Base-by-base conservation (phyloP, 176 grass and related monocot genomes). In the Tillandsia leiboldiana region DNA sequence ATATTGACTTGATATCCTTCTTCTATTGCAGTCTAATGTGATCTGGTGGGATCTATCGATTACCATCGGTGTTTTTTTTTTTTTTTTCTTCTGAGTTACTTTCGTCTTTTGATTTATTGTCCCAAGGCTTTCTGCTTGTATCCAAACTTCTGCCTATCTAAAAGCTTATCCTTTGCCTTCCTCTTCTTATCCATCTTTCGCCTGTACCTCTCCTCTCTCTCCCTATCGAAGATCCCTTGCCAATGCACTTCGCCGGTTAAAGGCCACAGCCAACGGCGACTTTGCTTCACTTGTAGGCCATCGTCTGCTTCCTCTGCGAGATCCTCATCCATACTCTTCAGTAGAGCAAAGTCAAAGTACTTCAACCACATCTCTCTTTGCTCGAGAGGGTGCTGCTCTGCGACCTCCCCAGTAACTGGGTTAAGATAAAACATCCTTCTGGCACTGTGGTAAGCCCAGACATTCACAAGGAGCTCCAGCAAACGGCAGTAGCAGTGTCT, bases 281-380 rank as follows among this genome's bases (percentile, higher is more conserved):
- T 71, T 49, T 73, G 72, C 71, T 86, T 42, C 33, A 42, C 33
- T 42, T 42, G 68, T 82, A 90, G 83, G 62, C 79, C 81, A 74
- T 99, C 94, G 79, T 93, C 89, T 8, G 94, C 89, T 85, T 93
- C 84, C 79, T 99, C 94, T 58, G 89, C 94, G 61, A 92, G 82
- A 86, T 99, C 94, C 75, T 99, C 94, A 72, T 99, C 94, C 94
- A 99, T 93, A 77, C 87, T 90, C 79, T 93, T 93, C 79, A 99
- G 66, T 58, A 93, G 76, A 49, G 78, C 73, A 61, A 78, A 92
- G 76, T 87, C n/a, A 63, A 99, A 99, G 79, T 87, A 99, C 51
- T 90, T 99, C 42, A 81, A 72, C 94, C 94, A 99, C 80, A 99
- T 90, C 12, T 85, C 72, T 74, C 93, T 86, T 28, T 79, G 77